Base-by-base conservation (phyloP, 352 stramenopile species). In the Pythium phragmitis region DNA sequence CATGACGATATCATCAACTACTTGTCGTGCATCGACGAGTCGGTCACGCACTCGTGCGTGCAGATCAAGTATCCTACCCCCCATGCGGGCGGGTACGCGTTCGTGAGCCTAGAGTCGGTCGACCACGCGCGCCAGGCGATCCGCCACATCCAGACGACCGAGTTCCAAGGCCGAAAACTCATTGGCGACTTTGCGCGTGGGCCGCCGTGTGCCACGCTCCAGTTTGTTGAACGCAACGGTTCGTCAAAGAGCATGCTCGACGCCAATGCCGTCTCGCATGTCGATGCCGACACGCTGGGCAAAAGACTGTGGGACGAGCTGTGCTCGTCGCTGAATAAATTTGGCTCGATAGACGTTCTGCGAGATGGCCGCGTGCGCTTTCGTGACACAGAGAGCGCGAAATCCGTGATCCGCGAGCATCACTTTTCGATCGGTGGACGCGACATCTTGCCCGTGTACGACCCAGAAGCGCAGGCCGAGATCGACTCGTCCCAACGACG, bases 151-250 rank as follows among this genome's bases (percentile, higher is more conserved):
- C 7, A 62, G 34, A 66, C 66, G 34, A 72, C 59, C 14, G 60
- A 71, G 58, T 71, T 60, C 39, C 67, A 71, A 5, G 65, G 72
- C 0, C 57, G 61, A 12, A 66, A 52, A 2, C 63, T 93, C 33
- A 78, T 86, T 21, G 79, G 72, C 4, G 86, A 90, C 65, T 93
- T 89, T 63, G 85, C 85, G 36, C 82, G 82, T 53, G 85, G 82
- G 0, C 85, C 82, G 2, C 74, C 82, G 28, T 86, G 86, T 42
- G 60, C 80, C 7, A 89, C 79, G 30, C 39, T 93, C 42, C 39
- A 80, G 30, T 93, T 93, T 74, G 69, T 91, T 23, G 78, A 89
- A 50, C 65, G 74, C 39, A 70, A 75, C 28, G 73, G 41, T 8
- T 73, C 74, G 34, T 69, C 65, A 11, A 36, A 65, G 9, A 36